Conservation (phyloP, 1,139 yeast species). For the Entelexis paramagnoliae region DNA sequence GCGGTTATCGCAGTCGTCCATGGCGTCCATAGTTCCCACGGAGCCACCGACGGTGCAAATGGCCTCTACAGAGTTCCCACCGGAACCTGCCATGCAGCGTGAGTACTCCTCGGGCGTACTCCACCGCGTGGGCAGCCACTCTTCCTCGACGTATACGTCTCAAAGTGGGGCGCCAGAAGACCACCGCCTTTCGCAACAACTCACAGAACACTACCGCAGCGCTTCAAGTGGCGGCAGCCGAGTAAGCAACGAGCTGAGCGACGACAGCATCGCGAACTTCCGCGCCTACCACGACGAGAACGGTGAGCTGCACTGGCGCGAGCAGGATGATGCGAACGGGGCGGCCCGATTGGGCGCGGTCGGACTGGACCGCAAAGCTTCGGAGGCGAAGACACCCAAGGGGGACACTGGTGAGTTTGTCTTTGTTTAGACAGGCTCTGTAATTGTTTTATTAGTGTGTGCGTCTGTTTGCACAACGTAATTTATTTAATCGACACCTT, state of each 20-base stretch:
- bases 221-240: constrained; percentile 17
- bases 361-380: constrained; percentile 21
- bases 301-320: constrained; percentile 31
- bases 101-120: constrained; percentile 25
- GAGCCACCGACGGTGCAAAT: constrained; percentile 71
- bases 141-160: constrained; percentile 20
- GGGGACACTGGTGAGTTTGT: constrained; percentile 25
- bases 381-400: constrained; percentile 21
- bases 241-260: constrained; percentile 20
- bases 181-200: constrained; percentile 9
- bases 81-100: constrained; percentile 16
- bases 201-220: constrained; percentile 18
- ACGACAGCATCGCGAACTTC: constrained; percentile 24
- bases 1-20: constrained; percentile 56
- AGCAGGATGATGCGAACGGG: constrained; percentile 20
- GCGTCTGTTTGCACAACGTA: constrained; percentile 1
- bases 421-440: constrained; percentile 19
- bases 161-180: constrained; percentile 5
- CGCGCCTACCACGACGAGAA: constrained; percentile 30
- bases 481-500: constrained; percentile 1
- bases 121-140: constrained; percentile 23
- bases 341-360: constrained; percentile 15
- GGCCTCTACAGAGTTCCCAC: constrained; percentile 34
- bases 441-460: neutral
- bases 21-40: constrained; percentile 71